Percentiles rank a stretch among this genome's conserved stretches.
Conservation (phyloP, 192 early-diverging fungal genomes). For the Linnemannia hyalina region DNA sequence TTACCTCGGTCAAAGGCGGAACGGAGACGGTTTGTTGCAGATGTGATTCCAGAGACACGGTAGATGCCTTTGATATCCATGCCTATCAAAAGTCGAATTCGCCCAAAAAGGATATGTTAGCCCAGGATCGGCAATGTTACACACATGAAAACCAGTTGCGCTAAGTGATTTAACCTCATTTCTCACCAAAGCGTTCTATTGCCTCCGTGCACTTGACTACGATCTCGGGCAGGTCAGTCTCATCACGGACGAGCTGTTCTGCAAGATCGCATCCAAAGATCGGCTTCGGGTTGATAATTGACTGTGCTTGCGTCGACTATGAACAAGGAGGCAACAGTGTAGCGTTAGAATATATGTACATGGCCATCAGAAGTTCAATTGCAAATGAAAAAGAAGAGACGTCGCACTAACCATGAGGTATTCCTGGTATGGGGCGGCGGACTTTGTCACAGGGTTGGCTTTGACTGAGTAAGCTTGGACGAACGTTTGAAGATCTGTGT, state of each 20-base stretch:
- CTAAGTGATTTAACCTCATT: not conserved
- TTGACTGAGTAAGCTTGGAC: constrained; percentile 41
- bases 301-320: constrained; percentile 67
- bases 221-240: constrained; percentile 79
- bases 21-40: constrained; percentile 80
- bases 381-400: too few species aligned
- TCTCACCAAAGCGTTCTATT: constrained; percentile 78
- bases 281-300: constrained; percentile 77
- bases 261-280: constrained; percentile 88
- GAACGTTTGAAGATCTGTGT: constrained; percentile 36
- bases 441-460: constrained; percentile 19
- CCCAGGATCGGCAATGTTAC: not conserved
- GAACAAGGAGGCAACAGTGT: not conserved
- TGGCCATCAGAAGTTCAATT: too few species aligned
- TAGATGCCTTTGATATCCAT: constrained; percentile 89
- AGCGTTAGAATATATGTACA: not conserved
- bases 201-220: constrained; percentile 84
- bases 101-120: not conserved
- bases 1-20: constrained; percentile 80
- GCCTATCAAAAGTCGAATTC: constrained; percentile 49
- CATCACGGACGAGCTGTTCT: constrained; percentile 78
- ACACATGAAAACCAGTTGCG: not conserved
- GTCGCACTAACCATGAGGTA: constrained; percentile 31
- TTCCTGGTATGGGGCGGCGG: constrained; percentile 41
- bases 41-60: constrained; percentile 86